These are phyloP conservation scores for Macrocybe gigantea DNA, from an alignment of 768 basidiomycete species.

Conservation along the genomic window DNA sequence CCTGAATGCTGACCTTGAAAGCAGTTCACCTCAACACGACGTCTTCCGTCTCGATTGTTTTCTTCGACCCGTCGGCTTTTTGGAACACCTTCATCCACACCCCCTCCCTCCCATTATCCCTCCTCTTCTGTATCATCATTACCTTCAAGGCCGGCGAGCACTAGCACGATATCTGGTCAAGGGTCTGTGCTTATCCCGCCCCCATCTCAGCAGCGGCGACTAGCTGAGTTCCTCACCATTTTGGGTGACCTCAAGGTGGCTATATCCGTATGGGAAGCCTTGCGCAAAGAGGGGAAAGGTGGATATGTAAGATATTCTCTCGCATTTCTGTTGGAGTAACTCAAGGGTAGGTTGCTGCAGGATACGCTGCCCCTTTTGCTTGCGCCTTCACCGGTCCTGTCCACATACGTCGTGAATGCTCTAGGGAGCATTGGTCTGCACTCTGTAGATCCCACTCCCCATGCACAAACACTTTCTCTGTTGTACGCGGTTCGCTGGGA, in stretches of 20 bases:
- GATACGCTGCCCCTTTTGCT: slow-evolving; percentile 77
- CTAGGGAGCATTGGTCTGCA: slow-evolving; percentile 41
- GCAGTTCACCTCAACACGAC: slow-evolving; percentile 66
- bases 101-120: slow-evolving; percentile 31
- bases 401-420: slow-evolving; percentile 57
- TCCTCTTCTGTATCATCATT: slow-evolving; percentile 37
- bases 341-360: slow-evolving; percentile 28
- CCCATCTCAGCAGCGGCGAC: slow-evolving; percentile 71
- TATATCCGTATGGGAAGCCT: slow-evolving; percentile 73
- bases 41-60: slow-evolving; percentile 81
- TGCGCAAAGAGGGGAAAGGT: slow-evolving; percentile 82
- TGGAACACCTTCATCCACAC: slow-evolving; percentile 51
- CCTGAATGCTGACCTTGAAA: slow-evolving; percentile 7
- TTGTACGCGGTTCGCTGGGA: slow-evolving; percentile 76
- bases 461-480: slow-evolving; percentile 64
- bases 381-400: slow-evolving; percentile 57
- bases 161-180: slow-evolving; percentile 20
- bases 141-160: slow-evolving; percentile 30
- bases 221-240: slow-evolving; percentile 94
- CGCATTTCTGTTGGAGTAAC: neutral
- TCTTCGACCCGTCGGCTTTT: slow-evolving; percentile 82
- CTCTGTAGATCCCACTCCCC: slow-evolving; percentile 45
- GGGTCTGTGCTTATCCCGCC: slow-evolving; percentile 21
- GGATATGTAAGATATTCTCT: slow-evolving; percentile 60
- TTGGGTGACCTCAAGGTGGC: slow-evolving; percentile 89